These are phyloP conservation scores for Penicillium psychrosexuale DNA, from an alignment of 2,329 filamentous ascomycete species.

Conservation along the genomic window DNA sequence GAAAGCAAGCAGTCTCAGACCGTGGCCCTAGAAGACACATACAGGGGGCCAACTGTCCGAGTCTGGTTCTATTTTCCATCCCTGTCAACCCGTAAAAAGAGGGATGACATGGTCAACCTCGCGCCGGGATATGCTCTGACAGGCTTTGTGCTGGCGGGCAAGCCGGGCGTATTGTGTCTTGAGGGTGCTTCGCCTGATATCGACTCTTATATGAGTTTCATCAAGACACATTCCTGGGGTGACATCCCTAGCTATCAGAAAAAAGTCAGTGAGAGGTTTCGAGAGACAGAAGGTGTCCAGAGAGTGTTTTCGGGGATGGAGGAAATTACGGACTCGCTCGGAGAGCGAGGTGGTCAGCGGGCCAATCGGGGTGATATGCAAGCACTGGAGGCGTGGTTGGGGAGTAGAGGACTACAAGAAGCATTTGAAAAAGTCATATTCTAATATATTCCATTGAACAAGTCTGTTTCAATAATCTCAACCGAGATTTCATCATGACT, in stretches of 20 bases:
- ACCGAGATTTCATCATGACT: no score
- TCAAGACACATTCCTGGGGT: slow-evolving; percentile 62
- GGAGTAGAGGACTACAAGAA: slow-evolving; percentile 24
- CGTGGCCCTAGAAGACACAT: not conserved
- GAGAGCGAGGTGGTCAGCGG: slow-evolving; percentile 32
- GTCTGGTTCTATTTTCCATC: slow-evolving; percentile 65
- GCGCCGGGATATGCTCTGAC: slow-evolving; percentile 54
- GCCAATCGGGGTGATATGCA: slow-evolving; percentile 38
- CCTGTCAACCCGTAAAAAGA: slow-evolving; percentile 57
- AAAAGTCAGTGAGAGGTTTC: slow-evolving; percentile 56
- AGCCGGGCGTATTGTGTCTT: slow-evolving; percentile 49
- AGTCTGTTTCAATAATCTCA: no score
- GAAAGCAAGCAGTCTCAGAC: slow-evolving; percentile 13
- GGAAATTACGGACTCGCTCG: slow-evolving; percentile 35
- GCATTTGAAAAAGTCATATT: slow-evolving; percentile 37
- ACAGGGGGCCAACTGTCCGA: slow-evolving; percentile 41
- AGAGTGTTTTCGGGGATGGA: slow-evolving; percentile 32
- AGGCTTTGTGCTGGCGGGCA: slow-evolving; percentile 60
- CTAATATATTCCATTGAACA: not conserved
- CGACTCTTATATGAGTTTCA: slow-evolving; percentile 61
- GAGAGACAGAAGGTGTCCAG: slow-evolving; percentile 42
- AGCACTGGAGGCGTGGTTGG: slow-evolving; percentile 32
- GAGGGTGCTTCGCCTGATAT: slow-evolving; percentile 44
- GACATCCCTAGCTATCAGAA: slow-evolving; percentile 62
- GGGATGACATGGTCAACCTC: slow-evolving; percentile 55